Evolutionary conservation across 768 basidiomycete species (phyloP).

Genomic region (Pleurotus tuoliensis): DNA sequence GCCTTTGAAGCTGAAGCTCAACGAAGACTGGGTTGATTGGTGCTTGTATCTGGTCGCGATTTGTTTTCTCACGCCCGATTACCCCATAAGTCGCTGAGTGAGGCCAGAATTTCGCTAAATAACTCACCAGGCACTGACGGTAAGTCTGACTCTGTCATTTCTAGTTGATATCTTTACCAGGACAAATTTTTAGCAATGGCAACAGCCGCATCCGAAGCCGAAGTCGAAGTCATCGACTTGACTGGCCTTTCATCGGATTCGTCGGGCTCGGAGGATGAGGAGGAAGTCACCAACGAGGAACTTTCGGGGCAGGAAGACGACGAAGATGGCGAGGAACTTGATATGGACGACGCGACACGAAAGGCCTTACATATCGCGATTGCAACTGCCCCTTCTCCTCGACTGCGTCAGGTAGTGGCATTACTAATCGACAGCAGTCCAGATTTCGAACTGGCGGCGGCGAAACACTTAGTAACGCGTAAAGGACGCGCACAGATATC

Average conservation of each 20-base stretch:
- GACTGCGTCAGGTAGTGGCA: slow-evolving; percentile 37
- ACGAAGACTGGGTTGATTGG: too few relatives aligned
- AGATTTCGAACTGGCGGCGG: slow-evolving; percentile 38
- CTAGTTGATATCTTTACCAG: too few relatives aligned
- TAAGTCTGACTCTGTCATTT: too few relatives aligned
- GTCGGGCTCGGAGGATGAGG: background rate
- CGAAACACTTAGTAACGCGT: slow-evolving; percentile 38
- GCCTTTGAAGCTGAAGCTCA: too few relatives aligned
- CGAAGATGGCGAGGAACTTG: background rate
- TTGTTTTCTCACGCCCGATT: too few relatives aligned
- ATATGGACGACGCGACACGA: slow-evolving; percentile 1
- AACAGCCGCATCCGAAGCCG: background rate
- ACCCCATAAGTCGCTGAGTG: too few relatives aligned
- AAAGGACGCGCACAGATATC: slow-evolving; percentile 29
- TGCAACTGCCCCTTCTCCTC: slow-evolving; percentile 36
- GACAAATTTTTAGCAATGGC: background rate
- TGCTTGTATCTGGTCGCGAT: too few relatives aligned
- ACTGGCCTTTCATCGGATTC: background rate
- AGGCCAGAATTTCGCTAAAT: too few relatives aligned
- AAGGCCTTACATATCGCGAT: slow-evolving; percentile 38
- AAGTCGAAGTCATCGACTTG: slow-evolving; percentile 3
- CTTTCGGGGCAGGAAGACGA: background rate
- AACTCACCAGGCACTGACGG: too few relatives aligned
- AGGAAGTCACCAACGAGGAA: background rate
- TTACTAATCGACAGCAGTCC: slow-evolving; percentile 35